These are phyloP conservation scores for Capillidium heterosporum DNA, from an alignment of 371 early-diverging fungal species.

Conservation along the genomic window DNA sequence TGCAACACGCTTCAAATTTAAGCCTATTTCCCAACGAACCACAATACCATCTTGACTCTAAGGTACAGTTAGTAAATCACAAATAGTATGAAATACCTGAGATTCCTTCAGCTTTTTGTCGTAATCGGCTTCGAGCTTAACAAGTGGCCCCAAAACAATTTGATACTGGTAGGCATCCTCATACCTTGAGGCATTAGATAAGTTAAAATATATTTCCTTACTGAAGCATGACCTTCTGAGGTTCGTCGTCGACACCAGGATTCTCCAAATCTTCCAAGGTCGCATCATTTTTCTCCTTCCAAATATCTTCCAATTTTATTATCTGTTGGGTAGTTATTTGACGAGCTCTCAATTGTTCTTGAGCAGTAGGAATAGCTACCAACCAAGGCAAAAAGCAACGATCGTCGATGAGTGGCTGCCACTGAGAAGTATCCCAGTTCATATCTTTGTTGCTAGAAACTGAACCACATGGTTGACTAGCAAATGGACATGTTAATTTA, in stretches of 20 bases:
- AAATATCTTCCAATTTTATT: slow-evolving; percentile 72
- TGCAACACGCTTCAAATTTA: slow-evolving; percentile 84
- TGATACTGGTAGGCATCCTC: slow-evolving; percentile 96
- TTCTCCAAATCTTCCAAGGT: slow-evolving; percentile 71
- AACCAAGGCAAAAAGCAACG: slow-evolving; percentile 87
- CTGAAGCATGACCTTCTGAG: slow-evolving; percentile 59
- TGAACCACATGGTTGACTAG: slow-evolving; percentile 80
- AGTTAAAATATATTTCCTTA: slow-evolving; percentile 9
- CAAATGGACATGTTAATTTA: background rate
- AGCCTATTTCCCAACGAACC: slow-evolving; percentile 92
- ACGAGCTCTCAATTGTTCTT: slow-evolving; percentile 70
- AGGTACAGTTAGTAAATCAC: background rate
- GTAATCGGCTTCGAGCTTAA: slow-evolving; percentile 93
- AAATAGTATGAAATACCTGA: slow-evolving; percentile 25
- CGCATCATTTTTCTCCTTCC: slow-evolving; percentile 64
- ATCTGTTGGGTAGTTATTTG: slow-evolving; percentile 74
- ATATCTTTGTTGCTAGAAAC: slow-evolving; percentile 77
- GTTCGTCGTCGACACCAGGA: slow-evolving; percentile 71
- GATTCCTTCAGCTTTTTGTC: slow-evolving; percentile 88
- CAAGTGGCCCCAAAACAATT: slow-evolving; percentile 86
- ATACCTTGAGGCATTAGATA: slow-evolving; percentile 28
- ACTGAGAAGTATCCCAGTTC: slow-evolving; percentile 91
- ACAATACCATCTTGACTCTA: slow-evolving; percentile 84
- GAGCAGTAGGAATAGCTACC: slow-evolving; percentile 75
- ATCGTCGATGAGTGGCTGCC: slow-evolving; percentile 93